Evolutionary conservation across 805 yeast genomes (phyloP).

Genomic region (Sugiyamaella americana): DNA sequence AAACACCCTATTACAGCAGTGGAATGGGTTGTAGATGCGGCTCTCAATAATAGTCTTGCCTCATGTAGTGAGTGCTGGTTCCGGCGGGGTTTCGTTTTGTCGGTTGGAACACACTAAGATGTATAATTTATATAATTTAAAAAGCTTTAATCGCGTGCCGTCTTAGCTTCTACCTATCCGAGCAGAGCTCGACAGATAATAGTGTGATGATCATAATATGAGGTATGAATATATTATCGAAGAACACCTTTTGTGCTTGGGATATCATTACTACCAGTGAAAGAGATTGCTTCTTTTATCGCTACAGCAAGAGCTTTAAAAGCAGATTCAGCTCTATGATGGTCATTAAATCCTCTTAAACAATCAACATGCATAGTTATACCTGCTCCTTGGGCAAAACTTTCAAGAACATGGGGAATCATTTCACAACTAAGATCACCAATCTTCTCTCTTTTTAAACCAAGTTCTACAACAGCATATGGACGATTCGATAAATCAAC

Average conservation of each 20-base stretch:
- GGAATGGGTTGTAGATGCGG: no score
- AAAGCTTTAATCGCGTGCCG: no score
- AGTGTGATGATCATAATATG: no score
- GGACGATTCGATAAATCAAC: slow-evolving; percentile 93
- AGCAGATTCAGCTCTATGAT: slow-evolving; percentile 93
- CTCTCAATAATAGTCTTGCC: no score
- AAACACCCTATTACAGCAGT: no score
- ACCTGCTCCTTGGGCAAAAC: slow-evolving; percentile 89
- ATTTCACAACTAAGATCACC: slow-evolving; percentile 92
- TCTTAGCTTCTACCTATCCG: no score
- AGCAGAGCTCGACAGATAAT: no score
- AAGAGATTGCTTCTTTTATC: slow-evolving; percentile 72
- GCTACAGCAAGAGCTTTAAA: slow-evolving; percentile 96
- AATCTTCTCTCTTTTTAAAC: slow-evolving; percentile 84
- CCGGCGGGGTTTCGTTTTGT: no score
- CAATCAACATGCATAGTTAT: slow-evolving; percentile 93
- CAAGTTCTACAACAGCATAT: slow-evolving; percentile 81
- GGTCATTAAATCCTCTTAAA: slow-evolving; percentile 89
- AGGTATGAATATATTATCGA: slow-evolving; percentile 10
- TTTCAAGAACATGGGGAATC: slow-evolving; percentile 95
- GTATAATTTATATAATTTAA: no score
- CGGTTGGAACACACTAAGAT: no score
- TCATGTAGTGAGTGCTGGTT: no score
- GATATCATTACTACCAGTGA: slow-evolving; percentile 82
- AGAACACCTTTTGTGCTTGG: slow-evolving; percentile 97